phyloP scores from a whole-genome alignment of 805 yeast genomes.

The Sugiyamaella marilandica region DNA sequence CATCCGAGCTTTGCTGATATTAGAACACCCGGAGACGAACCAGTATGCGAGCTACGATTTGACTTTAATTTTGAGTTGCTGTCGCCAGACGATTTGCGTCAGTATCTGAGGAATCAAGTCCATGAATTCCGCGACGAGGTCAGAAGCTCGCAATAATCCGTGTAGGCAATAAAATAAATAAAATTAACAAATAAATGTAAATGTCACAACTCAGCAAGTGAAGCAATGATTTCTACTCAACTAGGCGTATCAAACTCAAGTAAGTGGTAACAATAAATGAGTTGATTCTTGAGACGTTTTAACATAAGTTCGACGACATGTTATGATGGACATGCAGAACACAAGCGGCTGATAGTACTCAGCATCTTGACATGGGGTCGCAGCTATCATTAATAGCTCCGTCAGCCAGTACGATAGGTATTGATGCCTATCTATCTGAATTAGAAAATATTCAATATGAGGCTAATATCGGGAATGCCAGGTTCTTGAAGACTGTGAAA shows the following conservation, averaged over 20 bases:
- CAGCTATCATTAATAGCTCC: slow-evolving; percentile 83
- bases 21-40: slow-evolving; percentile 54
- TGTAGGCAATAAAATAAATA: too few relatives aligned
- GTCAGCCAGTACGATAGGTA: slow-evolving; percentile 85
- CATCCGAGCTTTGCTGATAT: slow-evolving; percentile 54
- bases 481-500: slow-evolving; percentile 81
- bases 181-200: too few relatives aligned
- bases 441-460: slow-evolving; percentile 70
- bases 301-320: too few relatives aligned
- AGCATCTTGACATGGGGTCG: slow-evolving; percentile 60
- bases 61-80: slow-evolving; percentile 63
- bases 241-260: too few relatives aligned
- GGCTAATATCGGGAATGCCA: slow-evolving; percentile 68
- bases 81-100: background rate
- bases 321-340: too few relatives aligned
- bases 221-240: too few relatives aligned
- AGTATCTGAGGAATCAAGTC: background rate
- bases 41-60: slow-evolving; percentile 46
- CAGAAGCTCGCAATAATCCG: background rate
- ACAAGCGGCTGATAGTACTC: background rate
- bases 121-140: background rate
- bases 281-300: too few relatives aligned
- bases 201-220: too few relatives aligned
- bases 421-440: slow-evolving; percentile 83
- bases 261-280: too few relatives aligned